phyloP scores from a whole-genome alignment of 352 stramenopile species.

The Phytophthora idaei region DNA sequence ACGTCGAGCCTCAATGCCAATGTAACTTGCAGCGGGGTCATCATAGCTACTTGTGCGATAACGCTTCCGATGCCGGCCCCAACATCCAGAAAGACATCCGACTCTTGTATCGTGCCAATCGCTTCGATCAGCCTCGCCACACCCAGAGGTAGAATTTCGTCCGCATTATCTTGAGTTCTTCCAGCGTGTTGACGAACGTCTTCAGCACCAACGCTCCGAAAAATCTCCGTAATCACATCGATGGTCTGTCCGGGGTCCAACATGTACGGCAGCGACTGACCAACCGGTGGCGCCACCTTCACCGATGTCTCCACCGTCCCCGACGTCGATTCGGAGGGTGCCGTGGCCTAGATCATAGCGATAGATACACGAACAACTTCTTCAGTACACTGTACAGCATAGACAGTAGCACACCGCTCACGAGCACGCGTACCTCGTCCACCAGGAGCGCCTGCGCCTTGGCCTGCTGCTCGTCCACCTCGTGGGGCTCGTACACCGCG shows the following conservation, averaged over 20 bases:
- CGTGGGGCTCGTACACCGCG: neutral
- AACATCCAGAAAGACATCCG: neutral
- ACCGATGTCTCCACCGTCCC: no score
- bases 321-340: no score
- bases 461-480: neutral
- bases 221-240: neutral
- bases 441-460: neutral
- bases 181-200: neutral
- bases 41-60: neutral
- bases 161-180: neutral
- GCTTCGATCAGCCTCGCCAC: neutral
- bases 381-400: no score
- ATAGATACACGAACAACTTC: no score
- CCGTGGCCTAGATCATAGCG: no score
- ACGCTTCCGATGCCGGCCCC: neutral
- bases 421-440: neutral
- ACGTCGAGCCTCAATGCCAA: neutral
- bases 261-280: neutral
- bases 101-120: neutral
- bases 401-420: no score
- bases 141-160: neutral
- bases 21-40: neutral
- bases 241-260: neutral
- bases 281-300: no score
- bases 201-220: neutral